Evolutionary conservation across 306 rosid species (phyloP).

Genomic region (Urtica urens): DNA sequence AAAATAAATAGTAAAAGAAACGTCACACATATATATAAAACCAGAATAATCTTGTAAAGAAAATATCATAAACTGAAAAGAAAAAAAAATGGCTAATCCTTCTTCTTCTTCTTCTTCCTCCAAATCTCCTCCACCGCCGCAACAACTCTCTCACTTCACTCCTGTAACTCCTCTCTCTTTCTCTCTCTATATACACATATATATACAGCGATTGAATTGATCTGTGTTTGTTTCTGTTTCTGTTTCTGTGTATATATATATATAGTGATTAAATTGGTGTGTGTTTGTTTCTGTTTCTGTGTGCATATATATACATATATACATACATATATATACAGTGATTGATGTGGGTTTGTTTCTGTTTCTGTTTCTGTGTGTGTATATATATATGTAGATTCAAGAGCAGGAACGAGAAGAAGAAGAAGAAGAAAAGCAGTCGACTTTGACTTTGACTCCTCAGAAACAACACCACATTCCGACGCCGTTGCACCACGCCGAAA

Average conservation of each 20-base stretch:
- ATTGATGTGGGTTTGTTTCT: neutral
- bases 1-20: neutral
- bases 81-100: slow-evolving; percentile 22
- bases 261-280: no score
- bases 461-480: slow-evolving; percentile 28
- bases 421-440: no score
- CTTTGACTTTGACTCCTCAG: no score
- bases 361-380: neutral
- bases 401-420: slow-evolving; percentile 33
- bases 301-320: no score
- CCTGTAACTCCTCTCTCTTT: slow-evolving; percentile 24
- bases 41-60: no score
- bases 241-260: neutral
- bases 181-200: neutral
- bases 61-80: no score
- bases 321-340: no score
- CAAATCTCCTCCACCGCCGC: slow-evolving; percentile 2
- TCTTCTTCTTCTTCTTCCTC: slow-evolving; percentile 16
- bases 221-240: slow-evolving; percentile 14
- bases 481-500: slow-evolving; percentile 25
- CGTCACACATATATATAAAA: no score
- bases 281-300: no score
- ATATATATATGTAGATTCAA: slow-evolving; percentile 58
- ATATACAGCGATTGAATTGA: neutral
- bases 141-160: slow-evolving; percentile 23